A percentile compares a stretch with the other conserved stretches of the same genome.
These are phyloP conservation scores for Ophiocordyceps robertsii DNA, from an alignment of 2,329 filamentous ascomycete genomes.

Conservation along the genomic window DNA sequence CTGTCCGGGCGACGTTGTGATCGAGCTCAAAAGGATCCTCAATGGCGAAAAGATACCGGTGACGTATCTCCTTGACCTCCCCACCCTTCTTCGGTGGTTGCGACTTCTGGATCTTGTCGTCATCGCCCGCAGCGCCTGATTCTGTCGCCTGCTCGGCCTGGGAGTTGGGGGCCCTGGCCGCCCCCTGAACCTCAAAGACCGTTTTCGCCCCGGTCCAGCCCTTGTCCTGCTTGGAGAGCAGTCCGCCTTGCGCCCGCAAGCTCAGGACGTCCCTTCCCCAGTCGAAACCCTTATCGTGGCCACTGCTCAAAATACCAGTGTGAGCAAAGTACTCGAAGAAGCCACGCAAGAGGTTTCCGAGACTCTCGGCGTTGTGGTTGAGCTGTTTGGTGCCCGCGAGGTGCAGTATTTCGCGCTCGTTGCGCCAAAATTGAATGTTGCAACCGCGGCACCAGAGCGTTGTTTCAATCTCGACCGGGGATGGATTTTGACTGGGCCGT, in stretches of 20 bases:
- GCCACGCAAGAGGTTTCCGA: conserved; percentile 61
- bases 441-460: conserved; percentile 42
- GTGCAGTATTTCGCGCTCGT: conserved; percentile 54
- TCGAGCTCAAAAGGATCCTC: conserved; percentile 84
- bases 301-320: conserved; percentile 36
- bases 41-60: conserved; percentile 76
- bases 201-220: conserved; percentile 79
- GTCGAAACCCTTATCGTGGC: conserved; percentile 48
- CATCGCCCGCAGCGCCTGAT: not conserved
- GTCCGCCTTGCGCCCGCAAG: conserved; percentile 55
- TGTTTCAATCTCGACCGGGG: conserved; percentile 9
- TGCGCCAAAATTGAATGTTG: conserved; percentile 64
- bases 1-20: conserved; percentile 79
- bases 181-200: conserved; percentile 37
- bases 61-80: conserved; percentile 54
- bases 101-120: not conserved
- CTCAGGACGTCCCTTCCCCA: conserved; percentile 75
- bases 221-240: conserved; percentile 62
- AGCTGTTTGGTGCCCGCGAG: conserved; percentile 45
- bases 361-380: conserved; percentile 53
- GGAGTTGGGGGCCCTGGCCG: conserved; percentile 6
- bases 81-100: conserved; percentile 15
- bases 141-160: not conserved
- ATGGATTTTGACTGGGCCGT: conserved; percentile 20
- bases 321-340: conserved; percentile 85